phyloP scores from a whole-genome alignment of 2,329 filamentous ascomycete genomes.

The Kalmusia sp. region DNA sequence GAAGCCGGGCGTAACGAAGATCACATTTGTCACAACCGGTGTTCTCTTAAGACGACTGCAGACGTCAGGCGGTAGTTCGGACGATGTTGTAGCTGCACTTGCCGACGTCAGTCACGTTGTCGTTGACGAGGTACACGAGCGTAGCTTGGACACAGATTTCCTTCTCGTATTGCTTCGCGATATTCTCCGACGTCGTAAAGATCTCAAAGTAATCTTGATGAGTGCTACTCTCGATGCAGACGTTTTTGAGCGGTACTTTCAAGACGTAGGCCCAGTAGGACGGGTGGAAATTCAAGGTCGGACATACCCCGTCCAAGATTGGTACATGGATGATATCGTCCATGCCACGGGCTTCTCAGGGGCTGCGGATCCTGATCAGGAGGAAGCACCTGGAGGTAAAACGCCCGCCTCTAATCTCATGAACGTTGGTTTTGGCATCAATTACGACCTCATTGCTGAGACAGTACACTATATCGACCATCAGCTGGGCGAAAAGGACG shows the following conservation, averaged over 20 bases:
- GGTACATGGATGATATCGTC: constrained; percentile 88
- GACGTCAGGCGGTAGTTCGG: constrained; percentile 79
- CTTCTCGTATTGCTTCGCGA: constrained; percentile 86
- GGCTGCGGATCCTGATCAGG: constrained; percentile 57
- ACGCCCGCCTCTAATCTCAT: constrained; percentile 50
- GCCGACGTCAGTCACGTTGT: constrained; percentile 93
- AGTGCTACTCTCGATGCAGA: constrained; percentile 91
- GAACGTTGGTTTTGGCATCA: constrained; percentile 75
- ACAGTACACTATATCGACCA: constrained; percentile 83
- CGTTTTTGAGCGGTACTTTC: constrained; percentile 86
- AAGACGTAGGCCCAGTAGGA: constrained; percentile 72
- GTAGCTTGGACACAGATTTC: constrained; percentile 94
- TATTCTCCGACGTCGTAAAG: constrained; percentile 74
- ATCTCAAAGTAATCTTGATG: constrained; percentile 93
- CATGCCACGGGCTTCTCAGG: constrained; percentile 74
- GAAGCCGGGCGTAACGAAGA: constrained; percentile 75
- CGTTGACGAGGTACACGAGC: constrained; percentile 95
- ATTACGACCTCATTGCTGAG: constrained; percentile 84
- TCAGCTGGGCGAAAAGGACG: constrained; percentile 74
- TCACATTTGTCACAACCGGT: constrained; percentile 96
- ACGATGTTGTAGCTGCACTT: constrained; percentile 81
- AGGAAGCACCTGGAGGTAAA: constrained; percentile 58
- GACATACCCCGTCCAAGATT: constrained; percentile 88
- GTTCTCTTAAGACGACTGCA: constrained; percentile 90
- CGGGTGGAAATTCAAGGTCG: constrained; percentile 86